Conservation (phyloP, 352 stramenopile genomes). For the Pythium phragmiticola region DNA sequence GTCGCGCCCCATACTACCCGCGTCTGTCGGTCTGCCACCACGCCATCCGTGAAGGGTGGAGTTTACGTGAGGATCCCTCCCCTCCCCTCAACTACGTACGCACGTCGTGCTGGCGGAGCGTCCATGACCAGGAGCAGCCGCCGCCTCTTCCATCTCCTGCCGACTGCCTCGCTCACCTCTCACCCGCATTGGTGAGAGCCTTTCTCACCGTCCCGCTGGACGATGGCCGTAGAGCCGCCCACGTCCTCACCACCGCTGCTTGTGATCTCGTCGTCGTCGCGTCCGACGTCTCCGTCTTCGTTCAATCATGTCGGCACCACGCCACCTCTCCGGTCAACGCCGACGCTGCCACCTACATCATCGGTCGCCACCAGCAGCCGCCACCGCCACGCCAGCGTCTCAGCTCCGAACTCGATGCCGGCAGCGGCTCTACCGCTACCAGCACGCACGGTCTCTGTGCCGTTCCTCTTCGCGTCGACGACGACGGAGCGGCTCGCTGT, state of each 20-base stretch:
- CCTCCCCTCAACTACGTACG: too few relatives aligned
- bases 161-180: background rate
- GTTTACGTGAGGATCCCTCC: background rate
- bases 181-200: background rate
- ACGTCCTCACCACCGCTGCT: constrained; percentile 11
- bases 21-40: too few relatives aligned
- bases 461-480: constrained; percentile 7
- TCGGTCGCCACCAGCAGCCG: background rate
- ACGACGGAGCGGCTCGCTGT: constrained; percentile 19
- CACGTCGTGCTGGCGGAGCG: background rate
- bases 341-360: background rate
- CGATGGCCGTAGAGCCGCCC: constrained; percentile 26
- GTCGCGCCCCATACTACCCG: constrained; percentile 7
- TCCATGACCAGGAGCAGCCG: constrained; percentile 21
- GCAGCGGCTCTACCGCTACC: background rate
- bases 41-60: too few relatives aligned
- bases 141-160: background rate
- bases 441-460: constrained; percentile 18
- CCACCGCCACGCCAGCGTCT: too few relatives aligned
- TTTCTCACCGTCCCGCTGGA: background rate
- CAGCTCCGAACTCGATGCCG: too few relatives aligned
- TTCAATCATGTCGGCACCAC: background rate
- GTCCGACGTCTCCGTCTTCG: background rate
- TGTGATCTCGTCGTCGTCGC: constrained; percentile 1
- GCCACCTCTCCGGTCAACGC: background rate